Conservation (phyloP, 768 basidiomycete species). For the Mycena pura region DNA sequence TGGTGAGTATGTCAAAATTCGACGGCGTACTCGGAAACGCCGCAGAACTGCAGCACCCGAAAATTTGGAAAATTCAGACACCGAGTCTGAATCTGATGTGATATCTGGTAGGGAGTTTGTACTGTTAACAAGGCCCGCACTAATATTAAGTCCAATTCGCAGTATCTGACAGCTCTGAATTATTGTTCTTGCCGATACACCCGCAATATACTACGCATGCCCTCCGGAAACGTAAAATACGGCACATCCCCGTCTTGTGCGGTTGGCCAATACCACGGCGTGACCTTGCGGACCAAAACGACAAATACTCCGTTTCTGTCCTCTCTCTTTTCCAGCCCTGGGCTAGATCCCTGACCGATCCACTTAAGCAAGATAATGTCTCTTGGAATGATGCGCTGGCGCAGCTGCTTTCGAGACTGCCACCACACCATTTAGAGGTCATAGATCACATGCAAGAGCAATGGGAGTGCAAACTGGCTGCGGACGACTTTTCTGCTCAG, state of each 20-base stretch:
- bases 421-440: not conserved
- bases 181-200: not conserved
- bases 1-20: not conserved
- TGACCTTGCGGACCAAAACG: not conserved
- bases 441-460: too few species aligned
- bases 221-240: not conserved
- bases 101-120: not conserved
- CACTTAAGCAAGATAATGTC: not conserved
- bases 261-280: too few species aligned
- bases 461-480: too few species aligned
- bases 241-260: not conserved
- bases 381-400: not conserved
- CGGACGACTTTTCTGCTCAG: too few species aligned
- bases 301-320: not conserved
- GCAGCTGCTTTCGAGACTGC: not conserved
- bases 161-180: not conserved
- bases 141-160: not conserved
- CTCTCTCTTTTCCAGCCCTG: not conserved
- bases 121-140: not conserved
- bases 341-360: not conserved
- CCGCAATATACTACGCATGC: not conserved
- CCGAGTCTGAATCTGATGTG: not conserved
- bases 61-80: not conserved
- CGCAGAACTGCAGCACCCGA: not conserved
- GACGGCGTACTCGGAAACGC: not conserved